phyloP scores from a whole-genome alignment of 2,329 filamentous ascomycete genomes.

The Zasmidium citrigriseum region DNA sequence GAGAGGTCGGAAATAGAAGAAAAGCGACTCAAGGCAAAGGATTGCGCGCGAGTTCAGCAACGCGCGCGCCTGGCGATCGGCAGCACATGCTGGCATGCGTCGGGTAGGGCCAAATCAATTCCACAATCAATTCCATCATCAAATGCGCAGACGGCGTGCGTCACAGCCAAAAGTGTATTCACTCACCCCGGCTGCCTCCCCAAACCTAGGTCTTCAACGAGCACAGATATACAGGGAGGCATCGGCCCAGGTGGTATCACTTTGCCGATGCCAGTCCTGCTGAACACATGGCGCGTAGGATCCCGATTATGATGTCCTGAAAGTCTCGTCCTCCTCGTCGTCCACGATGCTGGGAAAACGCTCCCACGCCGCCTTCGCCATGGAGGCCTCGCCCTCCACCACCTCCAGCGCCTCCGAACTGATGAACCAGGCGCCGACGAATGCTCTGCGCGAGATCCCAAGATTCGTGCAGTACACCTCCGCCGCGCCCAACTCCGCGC shows the following conservation, averaged over 20 bases:
- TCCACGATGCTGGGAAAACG: slow-evolving; percentile 11
- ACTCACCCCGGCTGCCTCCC: not conserved
- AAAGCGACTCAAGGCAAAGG: too few species aligned
- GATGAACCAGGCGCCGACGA: slow-evolving; percentile 10
- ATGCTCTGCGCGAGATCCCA: slow-evolving; percentile 23
- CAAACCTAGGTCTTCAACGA: too few species aligned
- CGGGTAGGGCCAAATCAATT: too few species aligned
- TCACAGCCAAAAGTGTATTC: not conserved
- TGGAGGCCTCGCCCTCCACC: not conserved
- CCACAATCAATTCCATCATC: too few species aligned
- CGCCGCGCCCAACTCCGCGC: slow-evolving; percentile 19
- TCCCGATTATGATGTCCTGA: not conserved
- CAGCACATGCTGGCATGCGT: too few species aligned
- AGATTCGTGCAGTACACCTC: slow-evolving; percentile 31
- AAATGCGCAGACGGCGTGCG: not conserved
- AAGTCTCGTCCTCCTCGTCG: not conserved
- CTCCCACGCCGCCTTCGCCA: not conserved
- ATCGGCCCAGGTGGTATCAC: not conserved
- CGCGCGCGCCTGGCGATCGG: too few species aligned
- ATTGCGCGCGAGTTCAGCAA: too few species aligned
- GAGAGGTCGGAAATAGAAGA: too few species aligned
- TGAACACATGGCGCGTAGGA: not conserved
- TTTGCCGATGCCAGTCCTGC: not conserved
- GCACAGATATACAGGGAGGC: too few species aligned
- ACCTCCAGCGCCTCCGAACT: not conserved